These are phyloP conservation scores for Agarophyton chilense DNA, from an alignment of 23 red algal genomes.

Conservation along the genomic window DNA sequence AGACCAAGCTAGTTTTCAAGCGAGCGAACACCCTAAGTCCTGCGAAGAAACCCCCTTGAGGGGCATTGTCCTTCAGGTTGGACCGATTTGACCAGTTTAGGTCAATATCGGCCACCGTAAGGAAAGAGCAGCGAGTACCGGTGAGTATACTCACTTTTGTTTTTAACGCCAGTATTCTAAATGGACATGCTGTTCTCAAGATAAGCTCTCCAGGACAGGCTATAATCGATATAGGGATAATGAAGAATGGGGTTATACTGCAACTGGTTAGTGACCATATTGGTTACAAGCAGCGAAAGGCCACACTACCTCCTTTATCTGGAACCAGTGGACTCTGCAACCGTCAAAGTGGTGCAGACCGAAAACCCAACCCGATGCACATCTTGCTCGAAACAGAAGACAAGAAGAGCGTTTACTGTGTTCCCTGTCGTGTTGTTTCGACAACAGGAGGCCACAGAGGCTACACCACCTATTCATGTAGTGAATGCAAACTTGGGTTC, in stretches of 20 bases:
- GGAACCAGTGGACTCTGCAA: no score
- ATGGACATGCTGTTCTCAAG: neutral
- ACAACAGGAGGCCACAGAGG: neutral
- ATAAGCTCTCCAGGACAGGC: neutral
- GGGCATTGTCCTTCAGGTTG: no score
- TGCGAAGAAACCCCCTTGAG: no score
- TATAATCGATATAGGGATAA: neutral
- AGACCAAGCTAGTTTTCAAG: no score
- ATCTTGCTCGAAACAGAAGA: neutral
- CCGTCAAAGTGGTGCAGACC: no score
- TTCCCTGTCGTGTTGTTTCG: neutral
- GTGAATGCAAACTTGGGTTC: no score
- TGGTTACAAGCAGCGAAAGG: neutral
- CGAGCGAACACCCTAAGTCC: no score
- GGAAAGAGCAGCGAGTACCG: neutral
- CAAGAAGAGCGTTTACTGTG: no score
- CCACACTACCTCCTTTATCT: neutral
- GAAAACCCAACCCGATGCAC: no score
- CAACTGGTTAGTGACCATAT: neutral
- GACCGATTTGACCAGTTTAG: conserved; percentile 3
- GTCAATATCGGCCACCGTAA: neutral
- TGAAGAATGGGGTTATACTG: no score
- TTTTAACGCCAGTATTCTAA: neutral
- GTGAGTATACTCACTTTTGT: neutral
- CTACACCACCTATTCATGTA: neutral